Evolutionary conservation across 805 yeast genomes (phyloP), one percentile per base, ranked within the genome.

Genomic region (Candida pseudofarinosa): DNA sequence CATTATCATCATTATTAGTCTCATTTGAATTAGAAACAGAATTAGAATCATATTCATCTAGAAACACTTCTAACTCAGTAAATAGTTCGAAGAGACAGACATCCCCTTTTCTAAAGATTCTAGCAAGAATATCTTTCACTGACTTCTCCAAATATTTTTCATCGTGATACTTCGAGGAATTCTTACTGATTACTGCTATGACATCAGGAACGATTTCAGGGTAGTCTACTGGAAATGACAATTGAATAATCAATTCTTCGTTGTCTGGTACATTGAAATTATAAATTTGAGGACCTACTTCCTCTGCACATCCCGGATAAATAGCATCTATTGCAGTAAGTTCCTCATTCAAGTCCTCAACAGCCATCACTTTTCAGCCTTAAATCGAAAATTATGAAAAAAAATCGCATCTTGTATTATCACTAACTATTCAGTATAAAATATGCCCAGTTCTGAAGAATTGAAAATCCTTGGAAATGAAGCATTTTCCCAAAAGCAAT

Each of bases 251-350:
- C 37, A 84, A 70, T 30, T 74, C 73, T 39, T 78, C 80, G 52
- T 83, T 84, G 41, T 80, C 79, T 0, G 96, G 88, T 0, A 79
- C 62, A 19, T 65, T 63, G 12, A 84, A 67, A 36, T 75, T 75
- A 45, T 71, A 70, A 3, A 74, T 56, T 14, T 63, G 63, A 0
- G 70, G 65, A 0, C 63, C 71, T 5, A 73, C 40, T 19, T 51
- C 53, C 3, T 63, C 61, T 30, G 80, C 58, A 33, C 79, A 71
- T 13, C 74, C 85, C 1, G 96, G 97, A 56, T 80, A 91, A 10
- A 93, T 91, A 3, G 97, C 93, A 43, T 87, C 85, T 8, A 91
- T 80, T 10, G 96, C 91, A 33, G 77, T 81, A 15, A 88, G 62
- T 56, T 91, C 99, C 42, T 88, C 93, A 16, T 56, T 56, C 4